Evolutionary conservation across 2,329 filamentous ascomycete species (phyloP).

Genomic region (Colletotrichum caudatum): DNA sequence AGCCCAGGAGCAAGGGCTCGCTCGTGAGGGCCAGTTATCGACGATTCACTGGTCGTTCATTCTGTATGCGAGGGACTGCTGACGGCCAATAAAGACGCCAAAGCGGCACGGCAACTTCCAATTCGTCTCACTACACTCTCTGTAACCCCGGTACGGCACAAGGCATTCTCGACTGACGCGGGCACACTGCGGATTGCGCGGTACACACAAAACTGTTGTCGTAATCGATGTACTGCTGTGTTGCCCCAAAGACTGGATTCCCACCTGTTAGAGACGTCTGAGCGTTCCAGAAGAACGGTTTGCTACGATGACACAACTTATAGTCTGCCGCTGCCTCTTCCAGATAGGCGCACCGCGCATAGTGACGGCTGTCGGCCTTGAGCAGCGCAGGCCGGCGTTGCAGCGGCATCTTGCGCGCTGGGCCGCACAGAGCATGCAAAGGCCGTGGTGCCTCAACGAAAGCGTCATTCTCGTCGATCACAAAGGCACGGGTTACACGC

Average conservation of each 20-base stretch:
- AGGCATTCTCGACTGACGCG: conserved; percentile 7
- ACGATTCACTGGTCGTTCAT: conserved; percentile 25
- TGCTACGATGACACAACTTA: conserved; percentile 3
- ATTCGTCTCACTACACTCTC: conserved; percentile 35
- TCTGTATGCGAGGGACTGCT: conserved; percentile 27
- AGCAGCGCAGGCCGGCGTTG: conserved; percentile 13
- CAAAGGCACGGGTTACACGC: not conserved
- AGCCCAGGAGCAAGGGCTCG: not conserved
- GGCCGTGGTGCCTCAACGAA: conserved; percentile 7
- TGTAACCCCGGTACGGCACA: conserved; percentile 6
- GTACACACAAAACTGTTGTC: conserved; percentile 21
- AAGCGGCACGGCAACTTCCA: conserved; percentile 24
- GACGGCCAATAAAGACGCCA: conserved; percentile 36
- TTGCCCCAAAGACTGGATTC: conserved; percentile 10
- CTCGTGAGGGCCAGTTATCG: conserved; percentile 25
- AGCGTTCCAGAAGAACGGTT: conserved; percentile 16
- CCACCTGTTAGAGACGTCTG: conserved; percentile 1
- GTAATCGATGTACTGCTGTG: conserved; percentile 24
- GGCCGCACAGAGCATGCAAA: conserved; percentile 11
- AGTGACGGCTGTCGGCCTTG: conserved; percentile 1
- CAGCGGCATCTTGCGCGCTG: conserved; percentile 4
- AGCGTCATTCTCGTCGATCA: conserved; percentile 3
- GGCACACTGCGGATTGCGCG: conserved; percentile 35
- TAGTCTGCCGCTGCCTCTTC: conserved; percentile 5
- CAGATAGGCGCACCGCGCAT: not conserved